Evolutionary conservation across 441 rosid species (phyloP).

Genomic region (Bocquillonia castaneifolia): DNA sequence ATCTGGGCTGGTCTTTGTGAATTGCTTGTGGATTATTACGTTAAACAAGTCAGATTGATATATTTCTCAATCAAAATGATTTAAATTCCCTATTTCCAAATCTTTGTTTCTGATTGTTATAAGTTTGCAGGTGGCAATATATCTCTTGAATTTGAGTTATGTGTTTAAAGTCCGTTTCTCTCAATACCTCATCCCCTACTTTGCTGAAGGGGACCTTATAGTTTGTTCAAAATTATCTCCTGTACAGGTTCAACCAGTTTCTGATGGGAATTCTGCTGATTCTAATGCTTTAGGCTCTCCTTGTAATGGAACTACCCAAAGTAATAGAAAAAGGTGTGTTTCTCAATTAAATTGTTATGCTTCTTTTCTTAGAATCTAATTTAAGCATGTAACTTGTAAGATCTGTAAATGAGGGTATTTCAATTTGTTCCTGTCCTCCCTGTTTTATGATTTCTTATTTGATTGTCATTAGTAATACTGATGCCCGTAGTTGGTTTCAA

Average conservation of each 20-base stretch:
- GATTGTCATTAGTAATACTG: slow-evolving; percentile 16
- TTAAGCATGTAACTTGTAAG: background rate
- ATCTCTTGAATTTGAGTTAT: background rate
- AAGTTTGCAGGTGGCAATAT: background rate
- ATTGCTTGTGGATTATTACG: background rate
- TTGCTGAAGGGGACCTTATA: slow-evolving; percentile 5
- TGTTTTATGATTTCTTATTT: background rate
- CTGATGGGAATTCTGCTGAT: slow-evolving; percentile 39
- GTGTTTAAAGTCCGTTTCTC: background rate
- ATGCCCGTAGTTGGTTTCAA: slow-evolving; percentile 25
- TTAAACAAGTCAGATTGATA: background rate
- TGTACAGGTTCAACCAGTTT: slow-evolving; percentile 59
- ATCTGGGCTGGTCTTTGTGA: background rate
- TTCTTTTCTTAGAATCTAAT: background rate
- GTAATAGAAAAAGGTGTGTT: slow-evolving; percentile 46
- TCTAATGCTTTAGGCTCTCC: slow-evolving; percentile 35
- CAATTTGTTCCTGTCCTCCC: background rate
- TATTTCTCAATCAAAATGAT: background rate
- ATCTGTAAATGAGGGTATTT: background rate
- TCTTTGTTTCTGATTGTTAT: background rate
- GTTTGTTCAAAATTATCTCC: slow-evolving; percentile 25
- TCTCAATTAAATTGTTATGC: background rate
- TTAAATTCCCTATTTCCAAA: background rate
- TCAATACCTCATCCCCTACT: background rate
- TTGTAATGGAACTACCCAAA: slow-evolving; percentile 28